Evolutionary conservation across 176 grass and related monocot species (phyloP).

Genomic region (Musa itinerans): DNA sequence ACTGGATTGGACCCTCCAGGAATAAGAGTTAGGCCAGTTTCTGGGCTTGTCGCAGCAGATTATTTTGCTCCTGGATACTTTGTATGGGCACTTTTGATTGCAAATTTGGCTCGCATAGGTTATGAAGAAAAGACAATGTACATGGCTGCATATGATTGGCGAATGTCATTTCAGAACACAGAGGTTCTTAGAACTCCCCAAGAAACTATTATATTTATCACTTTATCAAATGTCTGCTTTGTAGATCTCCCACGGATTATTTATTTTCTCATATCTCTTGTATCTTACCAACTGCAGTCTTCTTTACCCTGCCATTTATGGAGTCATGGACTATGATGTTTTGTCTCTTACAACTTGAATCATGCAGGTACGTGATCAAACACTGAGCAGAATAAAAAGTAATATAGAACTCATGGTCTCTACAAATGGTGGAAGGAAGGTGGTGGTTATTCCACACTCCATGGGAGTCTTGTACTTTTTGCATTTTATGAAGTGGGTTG

Average conservation of each 20-base stretch:
- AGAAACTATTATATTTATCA: background rate
- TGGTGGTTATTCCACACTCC: slow-evolving; percentile 94
- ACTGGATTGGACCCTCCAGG: slow-evolving; percentile 89
- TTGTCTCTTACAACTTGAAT: slow-evolving; percentile 15
- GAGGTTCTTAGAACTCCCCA: slow-evolving; percentile 38
- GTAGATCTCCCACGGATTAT: background rate
- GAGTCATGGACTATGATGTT: slow-evolving; percentile 1
- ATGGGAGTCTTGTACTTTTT: slow-evolving; percentile 97
- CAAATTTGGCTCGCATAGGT: slow-evolving; percentile 90
- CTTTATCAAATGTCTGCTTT: background rate
- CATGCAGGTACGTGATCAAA: slow-evolving; percentile 76
- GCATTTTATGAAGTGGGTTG: slow-evolving; percentile 99
- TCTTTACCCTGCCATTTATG: background rate
- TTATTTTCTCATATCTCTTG: background rate
- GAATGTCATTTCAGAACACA: slow-evolving; percentile 93
- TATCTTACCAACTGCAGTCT: background rate
- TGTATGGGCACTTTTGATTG: slow-evolving; percentile 98
- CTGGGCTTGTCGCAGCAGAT: slow-evolving; percentile 89
- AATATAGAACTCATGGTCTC: slow-evolving; percentile 91
- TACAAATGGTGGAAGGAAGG: slow-evolving; percentile 93
- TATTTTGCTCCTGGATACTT: slow-evolving; percentile 99
- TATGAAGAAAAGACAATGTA: slow-evolving; percentile 99
- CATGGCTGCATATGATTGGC: slow-evolving; percentile 99
- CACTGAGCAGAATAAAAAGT: slow-evolving; percentile 90
- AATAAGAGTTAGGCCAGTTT: slow-evolving; percentile 78